Base-by-base conservation (phyloP, 139 green algal species). In the Coelastrella sp. region DNA sequence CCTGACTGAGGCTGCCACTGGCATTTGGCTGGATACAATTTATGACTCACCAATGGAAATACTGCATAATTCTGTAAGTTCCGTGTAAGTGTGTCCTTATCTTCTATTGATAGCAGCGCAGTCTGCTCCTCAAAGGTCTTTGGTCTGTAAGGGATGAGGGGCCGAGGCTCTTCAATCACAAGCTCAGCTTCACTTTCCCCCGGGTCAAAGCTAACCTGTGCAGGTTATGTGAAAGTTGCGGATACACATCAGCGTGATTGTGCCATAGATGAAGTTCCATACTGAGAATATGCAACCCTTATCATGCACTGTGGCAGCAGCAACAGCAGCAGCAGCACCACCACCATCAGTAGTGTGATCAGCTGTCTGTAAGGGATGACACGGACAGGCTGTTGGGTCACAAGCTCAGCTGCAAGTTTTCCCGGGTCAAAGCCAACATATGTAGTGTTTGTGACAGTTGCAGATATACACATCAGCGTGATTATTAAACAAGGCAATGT, bases 121-220 rank as follows among this genome's bases (percentile, higher is more conserved):
- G 83, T 88, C 83, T 80, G 66, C 56, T 88, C 83, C 0, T 88
- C 83, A 88, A 88, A 88, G 3, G 68, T 88, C 20, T 88, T 88
- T 5, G 54, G 20, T 14, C 83, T 47, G 5, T 22, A 56, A 54
- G 13, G 22, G 7, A 58, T 23, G 6, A 32, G 22, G 2, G 8
- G 57, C 16, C 19, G 78, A 0, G 59, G 56, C 58, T 84, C 78
- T 5, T 54, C 14, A 32, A 84, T 7, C 5, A 17, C 14, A 47
- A 65, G 7, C 17, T 47, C 57, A 0, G 57, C 56, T 3, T 68
- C 78, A 56, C 56, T 71, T 17, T 56, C 19, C 8, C 20, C 5
- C 80, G 73, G 58, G 20, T 73, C 20, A 73, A 85, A 85, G 32
- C 80, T 58, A 85, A 85, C 80, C 80, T 85, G 77, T 47, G 5